A percentile compares a stretch with the other conserved stretches of the same genome.
These are phyloP conservation scores for Senecio squalidus DNA, from an alignment of 140 eudicot species.

Conservation along the genomic window DNA sequence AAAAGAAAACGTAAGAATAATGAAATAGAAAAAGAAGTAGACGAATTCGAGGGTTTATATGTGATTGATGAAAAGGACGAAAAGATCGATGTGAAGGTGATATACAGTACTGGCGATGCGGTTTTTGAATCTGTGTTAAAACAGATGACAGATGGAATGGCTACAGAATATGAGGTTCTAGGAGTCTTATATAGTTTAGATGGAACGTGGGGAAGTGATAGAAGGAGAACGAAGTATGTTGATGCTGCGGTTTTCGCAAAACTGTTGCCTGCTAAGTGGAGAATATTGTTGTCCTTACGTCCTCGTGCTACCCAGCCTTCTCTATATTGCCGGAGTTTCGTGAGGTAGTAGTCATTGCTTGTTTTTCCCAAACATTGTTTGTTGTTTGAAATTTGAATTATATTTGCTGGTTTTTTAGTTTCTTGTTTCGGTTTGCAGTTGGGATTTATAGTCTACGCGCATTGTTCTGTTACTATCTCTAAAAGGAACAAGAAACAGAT, in stretches of 20 bases:
- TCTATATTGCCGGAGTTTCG: slow-evolving; percentile 18
- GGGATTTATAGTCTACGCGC: background rate
- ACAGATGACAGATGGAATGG: slow-evolving; percentile 13
- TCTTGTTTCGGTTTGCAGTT: background rate
- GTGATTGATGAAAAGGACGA: slow-evolving; percentile 7
- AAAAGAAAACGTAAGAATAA: too few species aligned
- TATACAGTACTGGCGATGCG: slow-evolving; percentile 3
- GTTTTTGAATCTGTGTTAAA: slow-evolving; percentile 4
- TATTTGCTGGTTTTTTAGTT: background rate
- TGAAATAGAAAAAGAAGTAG: too few species aligned
- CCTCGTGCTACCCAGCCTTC: background rate
- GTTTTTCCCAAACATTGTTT: background rate
- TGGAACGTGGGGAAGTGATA: background rate
- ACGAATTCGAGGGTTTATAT: slow-evolving; percentile 14
- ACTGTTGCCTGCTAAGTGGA: background rate
- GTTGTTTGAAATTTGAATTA: background rate
- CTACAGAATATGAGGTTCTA: slow-evolving; percentile 8
- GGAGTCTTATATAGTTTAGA: background rate
- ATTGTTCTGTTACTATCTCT: background rate
- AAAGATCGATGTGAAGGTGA: slow-evolving; percentile 16
- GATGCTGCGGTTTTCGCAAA: background rate
- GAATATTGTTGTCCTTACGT: background rate
- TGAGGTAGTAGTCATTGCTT: slow-evolving; percentile 7
- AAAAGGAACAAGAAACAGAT: background rate
- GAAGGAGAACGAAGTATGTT: too few species aligned